A percentile compares a stretch with the other conserved stretches of the same genome.
Evolutionary conservation across 2,329 filamentous ascomycete species (phyloP).

Genomic region (Exophiala mesophila): DNA sequence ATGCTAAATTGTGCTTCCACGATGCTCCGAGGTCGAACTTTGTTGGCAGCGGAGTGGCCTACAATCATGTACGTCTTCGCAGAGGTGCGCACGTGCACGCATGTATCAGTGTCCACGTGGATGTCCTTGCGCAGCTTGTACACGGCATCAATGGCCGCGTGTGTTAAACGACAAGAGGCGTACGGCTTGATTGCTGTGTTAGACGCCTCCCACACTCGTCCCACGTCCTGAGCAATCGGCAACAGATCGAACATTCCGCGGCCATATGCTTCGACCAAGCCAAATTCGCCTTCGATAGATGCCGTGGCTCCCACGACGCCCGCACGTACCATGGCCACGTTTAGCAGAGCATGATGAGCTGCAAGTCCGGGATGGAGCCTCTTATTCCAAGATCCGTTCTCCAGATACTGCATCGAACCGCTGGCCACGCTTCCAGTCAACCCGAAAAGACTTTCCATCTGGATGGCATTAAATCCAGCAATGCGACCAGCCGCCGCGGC

Average conservation of each 20-base stretch:
- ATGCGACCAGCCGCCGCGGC: constrained; percentile 30
- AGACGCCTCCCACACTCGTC: constrained; percentile 12
- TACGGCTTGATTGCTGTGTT: constrained; percentile 18
- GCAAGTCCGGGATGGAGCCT: constrained; percentile 35
- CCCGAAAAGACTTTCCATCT: constrained; percentile 32
- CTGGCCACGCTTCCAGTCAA: constrained; percentile 33
- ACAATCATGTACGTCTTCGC: constrained; percentile 23
- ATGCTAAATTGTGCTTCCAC: constrained; percentile 34
- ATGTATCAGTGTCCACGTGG: background rate
- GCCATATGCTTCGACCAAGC: constrained; percentile 11
- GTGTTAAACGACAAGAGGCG: constrained; percentile 20
- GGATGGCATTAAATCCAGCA: constrained; percentile 19
- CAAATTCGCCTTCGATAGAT: constrained; percentile 15
- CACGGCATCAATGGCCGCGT: constrained; percentile 13
- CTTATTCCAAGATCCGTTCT: constrained; percentile 36
- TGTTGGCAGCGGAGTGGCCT: constrained; percentile 32
- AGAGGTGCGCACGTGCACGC: constrained; percentile 1
- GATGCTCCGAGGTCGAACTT: constrained; percentile 31
- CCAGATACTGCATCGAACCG: constrained; percentile 35
- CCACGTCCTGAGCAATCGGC: no score
- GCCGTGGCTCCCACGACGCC: constrained; percentile 25
- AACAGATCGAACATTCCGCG: constrained; percentile 5
- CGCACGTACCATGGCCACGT: constrained; percentile 30
- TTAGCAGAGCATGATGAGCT: constrained; percentile 34
- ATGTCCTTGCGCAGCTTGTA: constrained; percentile 6